Percentiles rank a stretch among this genome's conserved stretches.
phyloP scores from a whole-genome alignment of 768 basidiomycete genomes.

The Termitomyces sp. region DNA sequence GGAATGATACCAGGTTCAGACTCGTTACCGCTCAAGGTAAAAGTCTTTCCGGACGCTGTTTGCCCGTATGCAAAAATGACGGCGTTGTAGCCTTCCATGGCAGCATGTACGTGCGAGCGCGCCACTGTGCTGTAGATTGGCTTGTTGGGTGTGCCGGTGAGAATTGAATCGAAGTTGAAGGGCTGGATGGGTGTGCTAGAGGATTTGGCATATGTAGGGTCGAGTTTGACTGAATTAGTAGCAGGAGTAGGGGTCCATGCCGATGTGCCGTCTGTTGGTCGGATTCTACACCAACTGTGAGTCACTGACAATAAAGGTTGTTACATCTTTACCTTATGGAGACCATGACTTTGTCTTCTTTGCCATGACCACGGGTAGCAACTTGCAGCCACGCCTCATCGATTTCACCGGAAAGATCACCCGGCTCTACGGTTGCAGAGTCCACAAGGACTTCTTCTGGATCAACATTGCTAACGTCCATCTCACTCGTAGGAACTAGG shows the following conservation, averaged over 20 bases:
- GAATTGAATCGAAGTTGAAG: conserved; percentile 71
- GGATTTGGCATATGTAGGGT: conserved; percentile 48
- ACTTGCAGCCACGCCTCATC: conserved; percentile 50
- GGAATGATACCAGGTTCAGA: conserved; percentile 93
- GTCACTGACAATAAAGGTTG: conserved; percentile 7
- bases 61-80: conserved; percentile 95
- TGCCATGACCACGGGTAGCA: conserved; percentile 48
- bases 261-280: conserved; percentile 45
- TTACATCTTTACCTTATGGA: conserved; percentile 58
- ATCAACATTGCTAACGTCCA: conserved; percentile 73
- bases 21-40: conserved; percentile 65
- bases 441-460: conserved; percentile 75
- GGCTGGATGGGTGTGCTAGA: conserved; percentile 23
- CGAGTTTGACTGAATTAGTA: conserved; percentile 55
- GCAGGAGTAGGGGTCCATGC: conserved; percentile 51
- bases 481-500: conserved; percentile 50
- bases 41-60: conserved; percentile 65
- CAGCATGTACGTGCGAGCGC: conserved; percentile 76
- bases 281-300: conserved; percentile 39
- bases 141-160: conserved; percentile 77
- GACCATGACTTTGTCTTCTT: conserved; percentile 82
- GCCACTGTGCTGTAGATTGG: conserved; percentile 74
- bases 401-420: conserved; percentile 64
- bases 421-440: conserved; percentile 61
- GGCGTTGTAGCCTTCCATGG: conserved; percentile 96